phyloP scores from a whole-genome alignment of 768 basidiomycete species.

The Lentinula sp. region DNA sequence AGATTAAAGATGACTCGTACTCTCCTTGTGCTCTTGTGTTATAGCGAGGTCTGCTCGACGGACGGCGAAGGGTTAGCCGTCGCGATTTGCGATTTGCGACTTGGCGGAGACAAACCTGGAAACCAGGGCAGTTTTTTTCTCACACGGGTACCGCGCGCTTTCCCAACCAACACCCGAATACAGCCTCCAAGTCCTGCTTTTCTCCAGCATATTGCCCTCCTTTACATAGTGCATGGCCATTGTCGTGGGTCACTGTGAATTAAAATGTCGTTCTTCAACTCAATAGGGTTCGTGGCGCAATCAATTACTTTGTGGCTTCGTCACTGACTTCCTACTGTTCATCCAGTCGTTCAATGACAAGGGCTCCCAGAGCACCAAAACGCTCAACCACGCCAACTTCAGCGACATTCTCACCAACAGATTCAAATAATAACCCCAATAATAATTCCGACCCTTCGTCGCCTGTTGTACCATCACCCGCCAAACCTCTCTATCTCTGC shows the following conservation, averaged over 20 bases:
- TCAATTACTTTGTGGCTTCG: not conserved
- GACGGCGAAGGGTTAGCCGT: too few relatives aligned
- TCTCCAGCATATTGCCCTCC: not conserved
- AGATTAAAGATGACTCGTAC: too few relatives aligned
- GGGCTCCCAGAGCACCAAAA: slow-evolving; percentile 62
- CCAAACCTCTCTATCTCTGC: slow-evolving; percentile 81
- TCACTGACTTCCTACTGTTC: slow-evolving; percentile 5
- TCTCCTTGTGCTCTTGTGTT: too few relatives aligned
- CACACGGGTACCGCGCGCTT: too few relatives aligned
- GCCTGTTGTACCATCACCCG: slow-evolving; percentile 21
- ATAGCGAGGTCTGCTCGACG: too few relatives aligned
- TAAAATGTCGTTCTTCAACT: slow-evolving; percentile 80
- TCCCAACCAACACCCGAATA: too few relatives aligned
- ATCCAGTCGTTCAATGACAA: slow-evolving; percentile 67
- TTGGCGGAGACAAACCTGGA: too few relatives aligned
- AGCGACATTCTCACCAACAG: slow-evolving; percentile 44
- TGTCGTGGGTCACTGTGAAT: not conserved
- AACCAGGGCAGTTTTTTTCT: too few relatives aligned
- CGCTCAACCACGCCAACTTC: slow-evolving; percentile 74
- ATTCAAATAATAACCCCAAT: slow-evolving; percentile 26
- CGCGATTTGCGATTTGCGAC: too few relatives aligned
- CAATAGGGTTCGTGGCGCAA: slow-evolving; percentile 53
- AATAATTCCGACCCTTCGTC: slow-evolving; percentile 31
- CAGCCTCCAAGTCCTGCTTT: not conserved
- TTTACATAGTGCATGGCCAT: not conserved